phyloP scores from a whole-genome alignment of 108 stramenopile genomes.

The Thalassiosira profunda region DNA sequence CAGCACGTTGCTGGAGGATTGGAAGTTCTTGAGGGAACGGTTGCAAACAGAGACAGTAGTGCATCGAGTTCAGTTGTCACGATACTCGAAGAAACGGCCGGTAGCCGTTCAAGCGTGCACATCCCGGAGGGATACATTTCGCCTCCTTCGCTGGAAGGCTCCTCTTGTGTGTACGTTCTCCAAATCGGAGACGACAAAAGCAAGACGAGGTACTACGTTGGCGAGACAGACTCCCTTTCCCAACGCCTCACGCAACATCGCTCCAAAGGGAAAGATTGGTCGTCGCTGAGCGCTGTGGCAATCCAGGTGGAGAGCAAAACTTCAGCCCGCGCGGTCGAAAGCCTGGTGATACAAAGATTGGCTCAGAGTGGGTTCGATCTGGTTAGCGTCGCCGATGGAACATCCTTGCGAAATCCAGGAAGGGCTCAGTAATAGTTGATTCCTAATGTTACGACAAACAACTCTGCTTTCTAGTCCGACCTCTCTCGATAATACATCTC shows the following conservation, averaged over 20 bases:
- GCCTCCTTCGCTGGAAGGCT: conserved; percentile 76
- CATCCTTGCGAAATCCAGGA: conserved; percentile 41
- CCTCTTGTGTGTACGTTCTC: conserved; percentile 86
- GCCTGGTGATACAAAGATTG: conserved; percentile 66
- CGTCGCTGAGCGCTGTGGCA: conserved; percentile 37
- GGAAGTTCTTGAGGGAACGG: no score
- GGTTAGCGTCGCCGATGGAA: conserved; percentile 68
- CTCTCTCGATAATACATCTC: no score
- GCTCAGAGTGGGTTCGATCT: conserved; percentile 64
- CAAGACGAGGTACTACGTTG: conserved; percentile 76
- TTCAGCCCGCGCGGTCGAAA: conserved; percentile 72
- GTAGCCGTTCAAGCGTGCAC: neutral
- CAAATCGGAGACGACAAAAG: conserved; percentile 33
- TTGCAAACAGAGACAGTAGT: no score
- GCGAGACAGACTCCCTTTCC: conserved; percentile 82
- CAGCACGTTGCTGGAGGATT: no score
- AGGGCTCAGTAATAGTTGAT: no score
- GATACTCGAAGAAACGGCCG: conserved; percentile 36
- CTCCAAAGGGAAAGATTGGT: conserved; percentile 59
- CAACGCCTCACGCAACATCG: conserved; percentile 75
- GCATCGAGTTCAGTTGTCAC: conserved; percentile 1
- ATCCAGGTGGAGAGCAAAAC: conserved; percentile 72
- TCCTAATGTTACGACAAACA: no score
- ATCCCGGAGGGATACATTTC: conserved; percentile 65
- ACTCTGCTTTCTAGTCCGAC: no score